These are phyloP conservation scores for Globisporangium mamillatum DNA, from an alignment of 352 stramenopile species.

Conservation along the genomic window DNA sequence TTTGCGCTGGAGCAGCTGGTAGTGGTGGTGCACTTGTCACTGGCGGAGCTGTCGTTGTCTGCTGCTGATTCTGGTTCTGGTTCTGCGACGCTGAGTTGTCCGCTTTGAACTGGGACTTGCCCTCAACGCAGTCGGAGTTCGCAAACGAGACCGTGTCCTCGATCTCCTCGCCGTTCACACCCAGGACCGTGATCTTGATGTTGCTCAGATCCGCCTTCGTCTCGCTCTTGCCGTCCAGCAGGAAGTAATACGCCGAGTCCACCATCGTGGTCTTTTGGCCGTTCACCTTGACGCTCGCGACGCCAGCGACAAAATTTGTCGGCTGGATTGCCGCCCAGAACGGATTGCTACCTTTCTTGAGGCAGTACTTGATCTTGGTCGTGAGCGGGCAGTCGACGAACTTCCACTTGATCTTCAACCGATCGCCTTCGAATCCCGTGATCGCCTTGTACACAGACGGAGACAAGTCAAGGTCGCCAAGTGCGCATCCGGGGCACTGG, in stretches of 20 bases:
- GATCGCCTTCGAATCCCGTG: conserved; percentile 37
- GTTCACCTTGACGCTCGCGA: conserved; percentile 56
- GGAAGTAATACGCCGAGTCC: conserved; percentile 64
- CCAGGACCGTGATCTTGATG: conserved; percentile 41
- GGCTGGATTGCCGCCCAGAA: conserved; percentile 69
- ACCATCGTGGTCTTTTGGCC: conserved; percentile 53
- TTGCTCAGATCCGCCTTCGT: conserved; percentile 37
- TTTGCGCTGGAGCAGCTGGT: not conserved
- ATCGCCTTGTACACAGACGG: conserved; percentile 36
- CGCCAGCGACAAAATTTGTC: conserved; percentile 46
- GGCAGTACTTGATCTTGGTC: conserved; percentile 39
- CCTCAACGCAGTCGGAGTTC: conserved; percentile 41
- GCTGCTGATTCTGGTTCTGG: conserved; percentile 7
- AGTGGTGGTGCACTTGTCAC: not conserved
- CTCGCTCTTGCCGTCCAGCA: conserved; percentile 43
- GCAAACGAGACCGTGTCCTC: conserved; percentile 56
- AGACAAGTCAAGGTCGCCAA: conserved; percentile 57
- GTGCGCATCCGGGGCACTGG: conserved; percentile 50
- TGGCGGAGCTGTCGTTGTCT: not conserved
- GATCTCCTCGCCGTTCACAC: conserved; percentile 50
- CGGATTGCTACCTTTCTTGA: conserved; percentile 57
- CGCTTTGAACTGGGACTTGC: conserved; percentile 38
- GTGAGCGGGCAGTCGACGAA: conserved; percentile 41
- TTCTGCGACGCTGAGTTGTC: not conserved
- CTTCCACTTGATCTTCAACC: conserved; percentile 40